These are phyloP conservation scores for Corymbia calophylla DNA, from an alignment of 441 rosid species.

Conservation along the genomic window DNA sequence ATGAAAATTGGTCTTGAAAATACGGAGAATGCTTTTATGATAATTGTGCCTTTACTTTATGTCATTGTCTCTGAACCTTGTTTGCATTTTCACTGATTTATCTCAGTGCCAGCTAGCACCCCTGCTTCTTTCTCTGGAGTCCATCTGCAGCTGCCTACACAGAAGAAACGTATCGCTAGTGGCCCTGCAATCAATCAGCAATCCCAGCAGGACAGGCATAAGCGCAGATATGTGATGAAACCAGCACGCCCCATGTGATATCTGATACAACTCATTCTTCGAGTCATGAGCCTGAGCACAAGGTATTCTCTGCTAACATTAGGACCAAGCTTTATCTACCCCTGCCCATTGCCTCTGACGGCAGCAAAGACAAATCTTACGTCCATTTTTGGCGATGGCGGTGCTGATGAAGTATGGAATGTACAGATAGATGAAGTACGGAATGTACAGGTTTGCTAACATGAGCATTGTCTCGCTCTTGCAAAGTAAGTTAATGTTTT, in stretches of 20 bases:
- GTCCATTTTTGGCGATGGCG: background rate
- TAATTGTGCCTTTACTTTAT: background rate
- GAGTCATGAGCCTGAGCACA: background rate
- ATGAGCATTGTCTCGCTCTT: background rate
- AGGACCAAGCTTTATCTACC: background rate
- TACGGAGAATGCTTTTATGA: background rate
- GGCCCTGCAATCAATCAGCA: background rate
- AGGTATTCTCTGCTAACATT: background rate
- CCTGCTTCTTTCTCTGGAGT: background rate
- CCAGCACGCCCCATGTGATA: background rate
- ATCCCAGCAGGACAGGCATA: background rate
- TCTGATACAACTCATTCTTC: background rate
- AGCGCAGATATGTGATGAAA: background rate
- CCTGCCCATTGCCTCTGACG: background rate
- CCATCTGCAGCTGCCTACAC: background rate
- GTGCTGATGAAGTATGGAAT: background rate
- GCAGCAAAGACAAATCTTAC: background rate
- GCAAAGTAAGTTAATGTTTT: background rate
- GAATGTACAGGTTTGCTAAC: background rate
- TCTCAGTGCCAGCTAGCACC: background rate
- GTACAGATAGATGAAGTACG: background rate
- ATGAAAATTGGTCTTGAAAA: background rate
- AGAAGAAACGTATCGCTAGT: background rate
- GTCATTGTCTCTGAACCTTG: background rate
- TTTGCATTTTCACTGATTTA: background rate